Evolutionary conservation across 768 basidiomycete species (phyloP), one percentile per base, ranked within the genome.

Genomic region (Xerocomellus intermedius): DNA sequence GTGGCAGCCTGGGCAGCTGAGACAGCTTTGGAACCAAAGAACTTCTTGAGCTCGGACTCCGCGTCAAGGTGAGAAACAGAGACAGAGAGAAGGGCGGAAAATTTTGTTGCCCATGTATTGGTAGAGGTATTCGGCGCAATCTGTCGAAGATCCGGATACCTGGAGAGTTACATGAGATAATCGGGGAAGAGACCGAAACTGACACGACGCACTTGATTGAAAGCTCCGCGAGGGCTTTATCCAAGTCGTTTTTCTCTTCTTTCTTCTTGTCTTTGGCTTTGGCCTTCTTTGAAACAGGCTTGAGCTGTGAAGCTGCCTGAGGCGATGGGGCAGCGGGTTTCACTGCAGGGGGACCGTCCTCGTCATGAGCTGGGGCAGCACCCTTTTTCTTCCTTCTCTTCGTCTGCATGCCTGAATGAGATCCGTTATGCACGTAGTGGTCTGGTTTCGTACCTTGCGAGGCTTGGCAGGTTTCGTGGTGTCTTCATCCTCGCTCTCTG

Each of bases 11-110:
- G 82, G 28, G 77, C 79, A 2, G 87, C 83, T n/a, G 78, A 76
- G 9, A 98, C 82, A 54, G 97, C 94, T 64, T 87, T 90, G 19
- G 91, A 82, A 2, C 96, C 96, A 66, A 99, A 99, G 79, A 98
- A 96, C 59, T 85, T 87, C 52, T 89, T 85, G 73, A 98, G 82
- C 67, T 99, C 97, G 0, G 88, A 87, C 55, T 96, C 94, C 12
- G 86, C 79, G 58, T 98, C 94, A 16, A 99, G 83, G 62, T 92
- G 80, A 38, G 86, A 76, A 1, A 87, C 76, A 1, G 91, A 92
- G n/a, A 96, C 86, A 0, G 89, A 76, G 19, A 96, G 78, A 1
- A 97, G 81, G 44, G 80, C 69, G 12, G 80, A 69, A 50, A 83
- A 66, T 21, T 74, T 69, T 35, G 72, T 69, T 38, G 66, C 57